Percentiles rank a stretch among this genome's conserved stretches.
Conservation (phyloP, 768 basidiomycete genomes). For the Nidularia sp. region DNA sequence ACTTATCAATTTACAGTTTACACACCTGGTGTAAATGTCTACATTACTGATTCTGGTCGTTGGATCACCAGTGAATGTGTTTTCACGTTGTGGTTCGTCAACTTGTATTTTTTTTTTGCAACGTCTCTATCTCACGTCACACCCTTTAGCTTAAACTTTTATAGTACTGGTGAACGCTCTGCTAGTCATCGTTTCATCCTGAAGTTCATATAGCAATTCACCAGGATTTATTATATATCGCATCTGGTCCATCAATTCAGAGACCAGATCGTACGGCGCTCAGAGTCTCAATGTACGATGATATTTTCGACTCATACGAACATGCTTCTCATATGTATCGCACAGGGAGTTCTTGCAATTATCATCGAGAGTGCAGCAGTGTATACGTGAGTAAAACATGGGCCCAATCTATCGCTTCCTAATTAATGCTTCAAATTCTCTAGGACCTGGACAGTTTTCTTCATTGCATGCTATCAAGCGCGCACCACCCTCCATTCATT, state of each 20-base stretch:
- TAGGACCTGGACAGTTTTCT: slow-evolving; percentile 14
- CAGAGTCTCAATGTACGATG: background rate
- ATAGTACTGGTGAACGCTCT: slow-evolving; percentile 2
- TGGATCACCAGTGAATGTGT: slow-evolving; percentile 4
- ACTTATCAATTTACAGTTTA: background rate
- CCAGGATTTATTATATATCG: slow-evolving; percentile 3
- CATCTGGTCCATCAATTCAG: slow-evolving; percentile 2
- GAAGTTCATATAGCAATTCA: background rate
- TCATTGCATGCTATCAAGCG: slow-evolving; percentile 6
- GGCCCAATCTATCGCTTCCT: background rate
- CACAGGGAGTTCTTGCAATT: slow-evolving; percentile 7
- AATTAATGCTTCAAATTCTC: background rate
- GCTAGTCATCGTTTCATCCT: background rate
- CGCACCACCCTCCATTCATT: slow-evolving; percentile 9
- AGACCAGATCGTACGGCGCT: background rate
- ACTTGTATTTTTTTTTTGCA: too few species aligned
- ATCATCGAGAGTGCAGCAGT: slow-evolving; percentile 12
- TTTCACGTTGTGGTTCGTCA: slow-evolving; percentile 3
- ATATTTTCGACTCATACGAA: background rate
- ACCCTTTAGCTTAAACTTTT: slow-evolving; percentile 2
- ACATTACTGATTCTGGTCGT: background rate
- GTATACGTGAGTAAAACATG: slow-evolving; percentile 8
- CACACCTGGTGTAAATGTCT: background rate
- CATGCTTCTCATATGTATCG: background rate
- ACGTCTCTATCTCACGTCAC: background rate